Conservation (phyloP, 1,284 basidiomycete genomes). For the Puccinia brachypodii region DNA sequence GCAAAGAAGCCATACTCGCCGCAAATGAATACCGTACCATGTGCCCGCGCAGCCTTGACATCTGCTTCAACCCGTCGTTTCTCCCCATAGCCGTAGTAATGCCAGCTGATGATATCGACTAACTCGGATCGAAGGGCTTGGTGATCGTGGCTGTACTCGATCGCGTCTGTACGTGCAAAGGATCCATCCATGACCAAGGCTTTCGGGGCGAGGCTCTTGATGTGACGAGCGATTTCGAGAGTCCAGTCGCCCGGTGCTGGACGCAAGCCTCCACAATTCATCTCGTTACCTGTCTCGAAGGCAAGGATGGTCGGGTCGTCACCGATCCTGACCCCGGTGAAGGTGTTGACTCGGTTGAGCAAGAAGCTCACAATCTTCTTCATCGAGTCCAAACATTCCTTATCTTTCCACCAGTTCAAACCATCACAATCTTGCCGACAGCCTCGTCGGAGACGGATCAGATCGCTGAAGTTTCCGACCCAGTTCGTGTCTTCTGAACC, state of each 20-base stretch:
- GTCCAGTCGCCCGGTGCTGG: constrained; percentile 54
- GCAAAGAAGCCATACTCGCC: constrained; percentile 56
- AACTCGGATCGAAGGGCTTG: constrained; percentile 52
- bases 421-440: constrained; percentile 9
- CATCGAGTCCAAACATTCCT: constrained; percentile 49
- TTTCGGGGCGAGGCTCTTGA: constrained; percentile 54
- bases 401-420: constrained; percentile 40
- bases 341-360: constrained; percentile 53
- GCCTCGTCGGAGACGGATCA: constrained; percentile 35
- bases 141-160: constrained; percentile 51
- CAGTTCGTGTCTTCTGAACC: constrained; percentile 48
- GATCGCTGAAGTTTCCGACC: constrained; percentile 47
- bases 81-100: constrained; percentile 55
- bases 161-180: constrained; percentile 53
- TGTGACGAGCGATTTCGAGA: constrained; percentile 51
- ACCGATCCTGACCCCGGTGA: constrained; percentile 54
- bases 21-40: constrained; percentile 54
- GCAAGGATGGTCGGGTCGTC: constrained; percentile 56
- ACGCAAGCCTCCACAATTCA: constrained; percentile 50
- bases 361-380: constrained; percentile 38
- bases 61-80: constrained; percentile 53
- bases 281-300: constrained; percentile 53
- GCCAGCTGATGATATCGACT: constrained; percentile 54
- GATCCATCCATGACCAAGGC: constrained; percentile 56
- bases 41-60: constrained; percentile 49